Percentiles rank a stretch among this genome's conserved stretches.
These are phyloP conservation scores for Mycena metata DNA, from an alignment of 768 basidiomycete genomes.

Conservation along the genomic window DNA sequence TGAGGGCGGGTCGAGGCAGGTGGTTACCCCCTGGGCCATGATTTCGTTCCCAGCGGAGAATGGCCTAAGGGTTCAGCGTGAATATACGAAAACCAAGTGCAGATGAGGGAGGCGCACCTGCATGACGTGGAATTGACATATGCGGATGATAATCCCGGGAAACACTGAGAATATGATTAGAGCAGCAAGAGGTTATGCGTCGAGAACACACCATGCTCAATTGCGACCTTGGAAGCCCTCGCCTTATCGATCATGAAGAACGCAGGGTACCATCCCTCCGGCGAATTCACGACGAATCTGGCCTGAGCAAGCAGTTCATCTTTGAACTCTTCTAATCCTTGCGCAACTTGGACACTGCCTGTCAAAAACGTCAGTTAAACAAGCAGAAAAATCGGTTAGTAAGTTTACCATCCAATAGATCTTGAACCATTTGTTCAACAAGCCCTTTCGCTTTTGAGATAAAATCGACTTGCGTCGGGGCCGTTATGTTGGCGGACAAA, in stretches of 20 bases:
- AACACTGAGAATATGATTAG: slow-evolving; percentile 1
- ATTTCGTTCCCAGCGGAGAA: slow-evolving; percentile 33
- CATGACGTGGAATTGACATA: slow-evolving; percentile 40
- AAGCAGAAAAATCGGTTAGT: too few relatives aligned
- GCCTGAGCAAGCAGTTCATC: slow-evolving; percentile 1
- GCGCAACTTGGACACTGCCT: slow-evolving; percentile 3
- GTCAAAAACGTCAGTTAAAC: not conserved
- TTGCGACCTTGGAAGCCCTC: slow-evolving; percentile 5
- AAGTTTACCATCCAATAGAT: slow-evolving; percentile 19
- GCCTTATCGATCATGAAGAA: slow-evolving; percentile 40
- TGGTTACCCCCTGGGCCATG: not conserved
- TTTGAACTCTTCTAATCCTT: not conserved
- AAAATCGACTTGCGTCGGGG: slow-evolving; percentile 5
- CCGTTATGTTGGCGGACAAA: slow-evolving; percentile 8
- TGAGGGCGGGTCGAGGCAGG: slow-evolving; percentile 1
- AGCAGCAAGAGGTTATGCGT: not conserved
- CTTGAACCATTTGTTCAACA: slow-evolving; percentile 23
- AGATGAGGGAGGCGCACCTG: slow-evolving; percentile 15
- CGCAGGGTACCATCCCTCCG: slow-evolving; percentile 22
- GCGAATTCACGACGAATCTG: not conserved
- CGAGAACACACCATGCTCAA: not conserved
- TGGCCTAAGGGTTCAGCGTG: slow-evolving; percentile 11
- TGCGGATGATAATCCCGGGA: slow-evolving; percentile 18
- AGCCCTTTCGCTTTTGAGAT: slow-evolving; percentile 20
- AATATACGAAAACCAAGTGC: not conserved